Percentiles rank a stretch among this genome's conserved stretches.
These are phyloP conservation scores for barrel medic (Medicago truncatula) DNA, from an alignment of 306 rosid species.

Conservation along the genomic window MtrunA17r5.0-ANR NC_053048.1:4851501-4852000, in stretches of 20 bases:
- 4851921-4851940: background rate
- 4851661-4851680: slow-evolving; percentile 54
- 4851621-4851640: slow-evolving; percentile 71
- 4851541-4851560: slow-evolving; percentile 31
- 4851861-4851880: background rate
- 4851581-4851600: slow-evolving; percentile 10
- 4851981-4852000: background rate
- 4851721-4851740: slow-evolving; percentile 35
- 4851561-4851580: slow-evolving; percentile 36
- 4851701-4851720: slow-evolving; percentile 14
- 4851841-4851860: background rate
- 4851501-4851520: slow-evolving; percentile 9
- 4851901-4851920: slow-evolving; percentile 12
- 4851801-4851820: slow-evolving; percentile 43
- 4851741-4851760: slow-evolving; percentile 30
- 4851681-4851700: slow-evolving; percentile 27
- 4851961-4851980: slow-evolving; percentile 4
- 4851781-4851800: slow-evolving; percentile 42
- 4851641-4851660: slow-evolving; percentile 66
- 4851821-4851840: slow-evolving; percentile 5
- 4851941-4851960: background rate
- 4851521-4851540: slow-evolving; percentile 33
- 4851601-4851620: slow-evolving; percentile 51
- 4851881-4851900: background rate
- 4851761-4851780: slow-evolving; percentile 31